phyloP scores from a whole-genome alignment of 768 basidiomycete genomes.

The Multifurca ochricompacta region DNA sequence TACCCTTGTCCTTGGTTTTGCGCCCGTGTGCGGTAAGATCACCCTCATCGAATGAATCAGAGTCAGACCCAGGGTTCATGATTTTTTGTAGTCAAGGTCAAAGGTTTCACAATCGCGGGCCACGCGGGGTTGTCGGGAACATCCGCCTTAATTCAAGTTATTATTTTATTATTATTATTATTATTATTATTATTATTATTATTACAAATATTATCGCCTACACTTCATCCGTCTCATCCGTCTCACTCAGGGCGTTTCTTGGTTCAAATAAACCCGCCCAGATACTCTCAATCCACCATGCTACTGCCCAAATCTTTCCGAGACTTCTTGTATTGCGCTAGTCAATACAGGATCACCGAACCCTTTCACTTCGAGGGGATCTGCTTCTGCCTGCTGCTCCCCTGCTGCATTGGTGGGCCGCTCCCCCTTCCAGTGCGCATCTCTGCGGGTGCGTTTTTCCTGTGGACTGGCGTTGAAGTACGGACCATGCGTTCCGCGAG shows the following conservation, averaged over 20 bases:
- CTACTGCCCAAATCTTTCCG: slow-evolving; percentile 32
- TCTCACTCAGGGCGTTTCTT: not conserved
- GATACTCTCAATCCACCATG: slow-evolving; percentile 48
- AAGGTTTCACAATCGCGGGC: not conserved
- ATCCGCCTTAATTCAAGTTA: too few species aligned
- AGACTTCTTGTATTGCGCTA: slow-evolving; percentile 37
- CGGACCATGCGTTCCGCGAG: slow-evolving; percentile 27
- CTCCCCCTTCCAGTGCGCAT: slow-evolving; percentile 14
- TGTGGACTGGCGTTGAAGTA: not conserved
- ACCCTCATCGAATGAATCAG: slow-evolving; percentile 17
- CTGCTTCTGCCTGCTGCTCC: slow-evolving; percentile 3
- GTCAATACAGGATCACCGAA: slow-evolving; percentile 58
- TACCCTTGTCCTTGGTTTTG: slow-evolving; percentile 7
- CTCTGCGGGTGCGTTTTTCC: slow-evolving; percentile 5
- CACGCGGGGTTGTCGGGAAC: not conserved
- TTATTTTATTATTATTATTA: too few species aligned
- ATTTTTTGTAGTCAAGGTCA: not conserved
- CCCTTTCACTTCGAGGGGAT: slow-evolving; percentile 41
- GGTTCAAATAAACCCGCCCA: slow-evolving; percentile 42
- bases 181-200: too few species aligned
- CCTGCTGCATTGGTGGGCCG: slow-evolving; percentile 1
- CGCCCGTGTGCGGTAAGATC: slow-evolving; percentile 8
- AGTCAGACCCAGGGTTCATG: slow-evolving; percentile 13
- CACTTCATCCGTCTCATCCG: too few species aligned
- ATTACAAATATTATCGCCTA: too few species aligned